Base-by-base conservation (phyloP, 2,329 filamentous ascomycete genomes). In the Cercospora berteroae region DNA sequence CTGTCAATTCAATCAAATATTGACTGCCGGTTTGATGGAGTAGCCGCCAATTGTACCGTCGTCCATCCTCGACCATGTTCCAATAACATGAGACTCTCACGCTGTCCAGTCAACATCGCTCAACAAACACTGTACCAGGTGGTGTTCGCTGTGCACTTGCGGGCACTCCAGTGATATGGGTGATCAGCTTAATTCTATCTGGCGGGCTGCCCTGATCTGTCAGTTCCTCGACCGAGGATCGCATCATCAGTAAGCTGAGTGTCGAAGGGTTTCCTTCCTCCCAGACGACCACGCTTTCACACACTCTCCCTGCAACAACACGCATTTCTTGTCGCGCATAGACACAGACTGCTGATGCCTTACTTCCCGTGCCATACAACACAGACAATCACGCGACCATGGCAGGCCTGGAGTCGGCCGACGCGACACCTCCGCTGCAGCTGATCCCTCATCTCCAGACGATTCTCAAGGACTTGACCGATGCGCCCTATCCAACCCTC, bases 401-500 rank as follows among this genome's bases (percentile, higher is more conserved):
- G 67, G 48, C 64, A 18, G 60, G 20, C 61, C 64, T 55, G 36
- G 60, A 57, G 16, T 12, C 58, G 8, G 62, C 36, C 20, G 25
- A 50, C 20, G 48, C 8, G 10, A 29, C 25, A n/a, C 68, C 59
- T 44, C 69, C 67, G n/a, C 57, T 23, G 23, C 56, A 42, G 31
- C 76, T 83, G 9, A 72, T 82, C 39, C 65, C 71, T 12, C 78
- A 82, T 63, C 78, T 83, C 29, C 80, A 81, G 55, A 70, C 75
- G 10, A 77, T 83, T 29, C 79, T 84, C 18, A 73, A 77, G 29
- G 76, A 80, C 60, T 79, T 86, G 60, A 75, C 77, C 57, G 71
- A 77, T 4, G 77, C 81, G 62, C 82, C 83, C 20, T 86, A 84
- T 69, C 83, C 84, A 1, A 76, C 82, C 48, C 77, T 86, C 52